These are phyloP conservation scores for Berkeleyomyces basicola DNA, from an alignment of 2,329 filamentous ascomycete genomes.

Conservation along the genomic window DNA sequence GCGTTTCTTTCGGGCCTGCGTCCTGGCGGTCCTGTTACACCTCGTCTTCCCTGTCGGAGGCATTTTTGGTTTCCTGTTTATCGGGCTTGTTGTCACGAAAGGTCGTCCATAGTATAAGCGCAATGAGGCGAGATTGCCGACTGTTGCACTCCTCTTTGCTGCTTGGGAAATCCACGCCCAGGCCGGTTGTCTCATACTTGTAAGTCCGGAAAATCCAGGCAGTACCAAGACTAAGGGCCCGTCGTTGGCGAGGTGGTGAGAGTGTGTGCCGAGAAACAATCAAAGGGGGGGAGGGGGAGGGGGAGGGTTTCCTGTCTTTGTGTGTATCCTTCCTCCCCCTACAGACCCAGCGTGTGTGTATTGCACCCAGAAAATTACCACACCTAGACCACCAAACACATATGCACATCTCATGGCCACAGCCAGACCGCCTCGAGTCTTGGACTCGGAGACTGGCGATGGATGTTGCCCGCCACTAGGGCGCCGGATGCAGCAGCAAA, in stretches of 20 bases:
- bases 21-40: neutral
- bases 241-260: no score
- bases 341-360: neutral
- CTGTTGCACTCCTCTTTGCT: neutral
- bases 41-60: neutral
- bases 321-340: neutral
- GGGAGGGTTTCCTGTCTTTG: neutral
- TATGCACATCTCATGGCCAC: neutral
- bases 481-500: no score
- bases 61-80: neutral
- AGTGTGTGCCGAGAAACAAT: neutral
- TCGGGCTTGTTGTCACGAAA: no score
- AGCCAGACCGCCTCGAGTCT: neutral
- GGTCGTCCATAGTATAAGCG: neutral
- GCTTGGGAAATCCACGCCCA: neutral
- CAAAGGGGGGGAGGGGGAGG: neutral
- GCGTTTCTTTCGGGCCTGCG: neutral
- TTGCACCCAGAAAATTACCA: no score
- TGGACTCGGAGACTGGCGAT: no score
- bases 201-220: neutral
- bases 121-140: neutral
- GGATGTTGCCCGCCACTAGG: no score
- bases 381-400: neutral
- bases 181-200: neutral
- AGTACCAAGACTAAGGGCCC: neutral